Conservation (phyloP, 2,329 filamentous ascomycete genomes). For the Plenodomus tracheiphilus region DNA sequence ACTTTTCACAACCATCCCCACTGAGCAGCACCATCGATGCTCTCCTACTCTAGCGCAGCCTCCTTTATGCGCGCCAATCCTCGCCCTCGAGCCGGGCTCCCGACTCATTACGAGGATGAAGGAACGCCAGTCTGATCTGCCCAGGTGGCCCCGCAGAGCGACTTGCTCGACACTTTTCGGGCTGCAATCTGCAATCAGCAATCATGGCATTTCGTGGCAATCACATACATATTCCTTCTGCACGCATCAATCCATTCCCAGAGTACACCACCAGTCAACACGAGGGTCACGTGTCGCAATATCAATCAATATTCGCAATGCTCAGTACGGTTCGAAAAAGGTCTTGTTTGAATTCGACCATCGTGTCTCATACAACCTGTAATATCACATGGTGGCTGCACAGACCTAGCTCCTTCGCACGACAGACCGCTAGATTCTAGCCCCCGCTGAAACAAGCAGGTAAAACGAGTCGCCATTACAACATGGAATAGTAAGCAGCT, state of each 20-base stretch:
- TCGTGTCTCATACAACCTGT: not conserved
- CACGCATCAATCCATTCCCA: not conserved
- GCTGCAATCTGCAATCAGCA: not conserved
- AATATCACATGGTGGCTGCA: not conserved
- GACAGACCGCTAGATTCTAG: not conserved
- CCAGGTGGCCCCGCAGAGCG: not conserved
- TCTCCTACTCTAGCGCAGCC: slow-evolving; percentile 23
- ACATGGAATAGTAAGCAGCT: not conserved
- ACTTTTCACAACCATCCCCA: slow-evolving; percentile 22
- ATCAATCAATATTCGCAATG: not conserved
- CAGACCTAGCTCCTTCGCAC: slow-evolving; percentile 27
- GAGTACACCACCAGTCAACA: too few species aligned
- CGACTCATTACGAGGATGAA: not conserved
- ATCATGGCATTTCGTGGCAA: not conserved
- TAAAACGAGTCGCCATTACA: slow-evolving; percentile 17
- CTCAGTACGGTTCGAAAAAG: too few species aligned
- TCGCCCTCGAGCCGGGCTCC: not conserved
- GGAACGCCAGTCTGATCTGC: not conserved
- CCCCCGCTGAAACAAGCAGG: slow-evolving; percentile 27
- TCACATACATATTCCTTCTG: not conserved
- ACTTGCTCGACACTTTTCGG: not conserved
- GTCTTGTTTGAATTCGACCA: not conserved
- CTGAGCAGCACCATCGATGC: slow-evolving; percentile 23
- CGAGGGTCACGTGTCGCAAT: not conserved
- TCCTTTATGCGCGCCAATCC: slow-evolving; percentile 21